Conservation (phyloP, 1,284 basidiomycete species). For the Cutaneotrichosporon sp. region DNA sequence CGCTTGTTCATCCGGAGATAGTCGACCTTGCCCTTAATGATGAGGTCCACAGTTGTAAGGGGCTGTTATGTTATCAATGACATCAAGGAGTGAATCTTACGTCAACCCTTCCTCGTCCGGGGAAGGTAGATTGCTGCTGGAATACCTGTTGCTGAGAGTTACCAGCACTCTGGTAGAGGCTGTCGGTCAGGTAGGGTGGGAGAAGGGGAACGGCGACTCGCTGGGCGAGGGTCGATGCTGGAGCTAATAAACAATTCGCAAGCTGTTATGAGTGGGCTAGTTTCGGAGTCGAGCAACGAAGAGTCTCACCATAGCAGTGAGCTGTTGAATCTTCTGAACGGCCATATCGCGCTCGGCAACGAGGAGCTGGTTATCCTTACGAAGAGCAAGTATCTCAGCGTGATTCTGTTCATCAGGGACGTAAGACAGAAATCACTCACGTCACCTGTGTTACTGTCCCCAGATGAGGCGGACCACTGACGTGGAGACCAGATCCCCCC, state of each 20-base stretch:
- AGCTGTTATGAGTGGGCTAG: background rate
- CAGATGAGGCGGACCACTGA: background rate
- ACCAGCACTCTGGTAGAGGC: conserved; percentile 1
- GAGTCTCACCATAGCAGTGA: background rate
- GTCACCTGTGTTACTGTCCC: background rate
- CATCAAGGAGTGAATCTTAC: background rate
- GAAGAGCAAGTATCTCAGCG: background rate
- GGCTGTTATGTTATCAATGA: background rate
- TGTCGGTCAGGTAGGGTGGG: background rate
- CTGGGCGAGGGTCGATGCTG: background rate
- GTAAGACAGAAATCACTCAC: background rate
- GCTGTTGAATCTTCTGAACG: background rate
- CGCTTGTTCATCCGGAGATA: conserved; percentile 23
- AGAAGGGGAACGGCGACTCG: background rate
- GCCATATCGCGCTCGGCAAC: background rate
- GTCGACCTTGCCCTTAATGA: conserved; percentile 27
- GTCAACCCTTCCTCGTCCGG: background rate
- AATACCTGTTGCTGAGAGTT: background rate
- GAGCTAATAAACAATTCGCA: conserved; percentile 1
- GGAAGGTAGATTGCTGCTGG: background rate
- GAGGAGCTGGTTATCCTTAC: background rate
- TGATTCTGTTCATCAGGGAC: background rate
- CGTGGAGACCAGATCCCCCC: background rate
- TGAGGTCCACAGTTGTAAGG: conserved; percentile 21
- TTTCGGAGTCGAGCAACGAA: background rate